phyloP scores from a whole-genome alignment of 306 rosid species.

The Casuarina glauca region DNA sequence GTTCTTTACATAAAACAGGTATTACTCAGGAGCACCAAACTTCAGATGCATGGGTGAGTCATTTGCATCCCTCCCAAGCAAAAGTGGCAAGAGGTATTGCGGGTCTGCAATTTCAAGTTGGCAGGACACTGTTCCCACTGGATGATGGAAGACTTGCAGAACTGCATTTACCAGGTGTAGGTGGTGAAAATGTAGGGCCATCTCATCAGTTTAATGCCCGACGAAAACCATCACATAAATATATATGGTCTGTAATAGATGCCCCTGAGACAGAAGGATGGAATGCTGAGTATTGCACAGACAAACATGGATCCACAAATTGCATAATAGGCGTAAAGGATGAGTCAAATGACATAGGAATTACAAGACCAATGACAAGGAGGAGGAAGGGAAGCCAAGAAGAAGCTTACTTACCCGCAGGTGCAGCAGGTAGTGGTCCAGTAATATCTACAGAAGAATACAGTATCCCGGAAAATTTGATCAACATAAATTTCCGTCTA shows the following conservation, averaged over 20 bases:
- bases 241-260: slow-evolving; percentile 80
- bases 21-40: slow-evolving; percentile 42
- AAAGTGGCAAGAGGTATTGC: slow-evolving; percentile 74
- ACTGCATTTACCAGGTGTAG: slow-evolving; percentile 67
- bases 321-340: slow-evolving; percentile 72
- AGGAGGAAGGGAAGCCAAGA: slow-evolving; percentile 66
- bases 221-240: slow-evolving; percentile 49
- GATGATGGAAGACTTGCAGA: slow-evolving; percentile 91
- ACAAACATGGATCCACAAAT: slow-evolving; percentile 77
- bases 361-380: slow-evolving; percentile 46
- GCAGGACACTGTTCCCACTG: slow-evolving; percentile 62
- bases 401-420: slow-evolving; percentile 55
- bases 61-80: slow-evolving; percentile 72
- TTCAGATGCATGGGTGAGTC: slow-evolving; percentile 65
- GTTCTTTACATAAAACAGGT: slow-evolving; percentile 42
- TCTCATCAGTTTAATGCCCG: slow-evolving; percentile 41
- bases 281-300: slow-evolving; percentile 90
- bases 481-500: slow-evolving; percentile 58
- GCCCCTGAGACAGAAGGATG: slow-evolving; percentile 95
- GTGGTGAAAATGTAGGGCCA: slow-evolving; percentile 84
- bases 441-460: slow-evolving; percentile 44
- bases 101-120: slow-evolving; percentile 69
- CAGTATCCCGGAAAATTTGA: slow-evolving; percentile 53
- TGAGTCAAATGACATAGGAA: slow-evolving; percentile 54
- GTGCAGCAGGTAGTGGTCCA: slow-evolving; percentile 22